These are phyloP conservation scores for Echium plantagineum DNA, from an alignment of 257 asterid genomes.

Conservation along the genomic window DNA sequence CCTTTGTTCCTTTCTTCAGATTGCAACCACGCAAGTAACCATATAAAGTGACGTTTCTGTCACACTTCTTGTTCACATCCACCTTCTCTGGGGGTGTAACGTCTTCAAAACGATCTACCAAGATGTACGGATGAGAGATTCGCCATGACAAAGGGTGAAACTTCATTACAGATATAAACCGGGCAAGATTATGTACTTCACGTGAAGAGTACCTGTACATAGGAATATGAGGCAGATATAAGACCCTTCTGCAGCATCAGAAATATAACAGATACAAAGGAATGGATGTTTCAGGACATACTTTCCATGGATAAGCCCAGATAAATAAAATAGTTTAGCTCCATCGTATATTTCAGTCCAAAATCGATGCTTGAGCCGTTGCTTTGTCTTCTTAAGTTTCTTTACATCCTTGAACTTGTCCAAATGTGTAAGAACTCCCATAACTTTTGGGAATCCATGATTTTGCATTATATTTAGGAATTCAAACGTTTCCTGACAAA, in stretches of 20 bases:
- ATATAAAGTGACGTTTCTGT: constrained; percentile 69
- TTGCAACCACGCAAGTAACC: constrained; percentile 97
- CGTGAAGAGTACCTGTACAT: constrained; percentile 73
- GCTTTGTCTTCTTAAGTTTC: constrained; percentile 90
- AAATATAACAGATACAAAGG: constrained; percentile 3
- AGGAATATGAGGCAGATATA: constrained; percentile 12
- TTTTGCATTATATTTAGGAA: constrained; percentile 92
- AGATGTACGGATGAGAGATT: constrained; percentile 80
- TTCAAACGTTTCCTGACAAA: constrained; percentile 85
- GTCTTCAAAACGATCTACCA: constrained; percentile 95
- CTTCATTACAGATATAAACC: constrained; percentile 93
- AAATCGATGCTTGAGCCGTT: constrained; percentile 90
- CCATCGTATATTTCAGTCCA: constrained; percentile 99
- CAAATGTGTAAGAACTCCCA: constrained; percentile 98
- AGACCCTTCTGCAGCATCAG: constrained; percentile 8
- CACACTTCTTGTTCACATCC: constrained; percentile 60
- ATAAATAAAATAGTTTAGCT: constrained; percentile 85
- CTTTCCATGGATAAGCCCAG: constrained; percentile 98
- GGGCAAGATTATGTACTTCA: constrained; percentile 89
- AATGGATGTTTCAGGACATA: constrained; percentile 25
- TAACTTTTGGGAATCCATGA: constrained; percentile 95
- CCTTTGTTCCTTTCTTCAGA: constrained; percentile 85
- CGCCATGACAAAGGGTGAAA: constrained; percentile 95
- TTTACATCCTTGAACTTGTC: constrained; percentile 95
- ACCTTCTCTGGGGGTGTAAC: constrained; percentile 84